phyloP scores from a whole-genome alignment of 805 yeast species.

The Myxozyma geophila region DNA sequence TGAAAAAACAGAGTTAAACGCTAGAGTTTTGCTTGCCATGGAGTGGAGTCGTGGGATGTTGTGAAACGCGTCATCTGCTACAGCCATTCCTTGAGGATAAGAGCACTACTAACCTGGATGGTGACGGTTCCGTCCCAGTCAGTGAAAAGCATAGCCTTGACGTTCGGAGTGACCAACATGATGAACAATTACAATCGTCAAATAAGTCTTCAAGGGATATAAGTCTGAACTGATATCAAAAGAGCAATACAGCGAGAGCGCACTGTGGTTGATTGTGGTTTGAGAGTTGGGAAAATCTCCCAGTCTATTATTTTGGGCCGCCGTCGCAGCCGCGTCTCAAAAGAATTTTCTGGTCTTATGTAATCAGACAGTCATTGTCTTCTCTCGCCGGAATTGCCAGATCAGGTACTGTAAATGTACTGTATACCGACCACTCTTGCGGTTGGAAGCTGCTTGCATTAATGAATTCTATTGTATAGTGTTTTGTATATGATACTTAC shows the following conservation, averaged over 20 bases:
- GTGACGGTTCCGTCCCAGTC: constrained; percentile 99
- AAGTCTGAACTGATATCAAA: too few relatives aligned
- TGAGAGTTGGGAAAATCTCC: too few relatives aligned
- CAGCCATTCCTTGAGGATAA: background rate
- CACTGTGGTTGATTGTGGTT: too few relatives aligned
- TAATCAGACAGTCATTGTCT: background rate
- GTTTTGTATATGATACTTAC: background rate
- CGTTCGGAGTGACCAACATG: constrained; percentile 27
- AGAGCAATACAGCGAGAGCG: too few relatives aligned
- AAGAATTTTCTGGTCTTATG: too few relatives aligned
- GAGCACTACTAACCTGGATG: constrained; percentile 53
- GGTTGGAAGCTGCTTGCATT: background rate
- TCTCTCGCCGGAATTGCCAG: background rate
- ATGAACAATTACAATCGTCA: background rate
- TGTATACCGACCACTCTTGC: background rate
- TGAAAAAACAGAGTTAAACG: too few relatives aligned
- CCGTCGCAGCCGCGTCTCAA: too few relatives aligned
- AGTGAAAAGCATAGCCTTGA: constrained; percentile 84
- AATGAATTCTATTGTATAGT: background rate
- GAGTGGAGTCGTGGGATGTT: too few relatives aligned
- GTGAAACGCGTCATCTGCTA: background rate
- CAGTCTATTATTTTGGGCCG: too few relatives aligned
- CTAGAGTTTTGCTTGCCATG: too few relatives aligned
- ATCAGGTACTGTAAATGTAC: too few relatives aligned
- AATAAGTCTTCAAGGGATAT: background rate